Evolutionary conservation across 805 yeast species (phyloP).

Genomic region (Myxozyma kluyveri): DNA sequence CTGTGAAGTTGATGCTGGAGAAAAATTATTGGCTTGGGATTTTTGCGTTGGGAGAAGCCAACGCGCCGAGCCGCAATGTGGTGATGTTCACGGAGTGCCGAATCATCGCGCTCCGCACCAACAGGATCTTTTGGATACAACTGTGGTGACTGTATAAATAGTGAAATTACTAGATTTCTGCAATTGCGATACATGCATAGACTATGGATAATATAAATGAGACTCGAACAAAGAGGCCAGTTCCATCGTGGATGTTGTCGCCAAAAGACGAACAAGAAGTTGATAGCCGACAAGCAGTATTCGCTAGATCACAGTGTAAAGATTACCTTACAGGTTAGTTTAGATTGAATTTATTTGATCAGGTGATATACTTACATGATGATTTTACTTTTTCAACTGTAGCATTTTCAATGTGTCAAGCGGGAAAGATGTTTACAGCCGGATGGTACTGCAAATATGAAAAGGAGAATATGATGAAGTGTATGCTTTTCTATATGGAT

Average conservation of each 20-base stretch:
- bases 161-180: not conserved
- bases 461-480: slow-evolving; percentile 57
- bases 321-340: slow-evolving; percentile 17
- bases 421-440: slow-evolving; percentile 59
- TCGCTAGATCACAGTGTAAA: slow-evolving; percentile 18
- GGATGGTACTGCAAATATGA: slow-evolving; percentile 63
- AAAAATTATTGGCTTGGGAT: no score
- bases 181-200: not conserved
- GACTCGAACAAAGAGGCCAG: slow-evolving; percentile 3
- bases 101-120: no score
- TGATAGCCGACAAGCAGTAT: slow-evolving; percentile 10
- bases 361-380: slow-evolving; percentile 5
- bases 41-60: no score
- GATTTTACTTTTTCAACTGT: no score
- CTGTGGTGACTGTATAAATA: not conserved
- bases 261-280: slow-evolving; percentile 23
- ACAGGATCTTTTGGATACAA: not conserved
- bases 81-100: no score
- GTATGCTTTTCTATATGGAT: slow-evolving; percentile 56
- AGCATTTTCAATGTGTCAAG: slow-evolving; percentile 66
- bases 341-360: not conserved
- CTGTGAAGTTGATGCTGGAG: no score
- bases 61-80: no score
- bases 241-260: slow-evolving; percentile 27
- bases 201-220: no score